Evolutionary conservation across 306 rosid species (phyloP).

Genomic region (Lathyrus aphaca): DNA sequence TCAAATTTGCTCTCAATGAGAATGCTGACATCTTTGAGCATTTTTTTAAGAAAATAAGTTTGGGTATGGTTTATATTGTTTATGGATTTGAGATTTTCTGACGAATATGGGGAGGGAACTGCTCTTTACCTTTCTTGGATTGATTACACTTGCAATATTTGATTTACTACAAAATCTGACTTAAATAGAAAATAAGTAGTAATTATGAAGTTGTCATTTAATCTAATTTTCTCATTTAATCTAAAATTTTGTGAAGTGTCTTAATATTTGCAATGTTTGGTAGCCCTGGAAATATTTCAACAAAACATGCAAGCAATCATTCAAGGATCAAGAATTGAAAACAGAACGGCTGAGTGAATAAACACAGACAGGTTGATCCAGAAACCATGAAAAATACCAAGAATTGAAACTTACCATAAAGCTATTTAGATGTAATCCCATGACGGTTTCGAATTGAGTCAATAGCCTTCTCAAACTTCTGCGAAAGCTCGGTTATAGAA

Average conservation of each 20-base stretch:
- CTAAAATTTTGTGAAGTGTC: background rate
- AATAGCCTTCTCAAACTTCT: conserved; percentile 71
- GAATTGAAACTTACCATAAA: conserved; percentile 41
- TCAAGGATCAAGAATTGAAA: background rate
- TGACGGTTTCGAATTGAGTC: conserved; percentile 66
- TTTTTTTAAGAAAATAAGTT: background rate
- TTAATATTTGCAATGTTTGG: background rate
- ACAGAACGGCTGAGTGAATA: background rate
- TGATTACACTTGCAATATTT: background rate
- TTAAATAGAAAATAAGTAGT: background rate
- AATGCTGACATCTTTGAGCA: background rate
- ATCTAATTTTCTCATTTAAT: conserved; percentile 7
- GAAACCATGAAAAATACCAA: conserved; percentile 25
- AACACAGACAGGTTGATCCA: background rate
- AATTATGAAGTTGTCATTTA: background rate
- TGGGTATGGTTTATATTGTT: background rate
- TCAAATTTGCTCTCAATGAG: conserved; percentile 10
- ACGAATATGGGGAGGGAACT: no score
- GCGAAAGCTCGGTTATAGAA: conserved; percentile 66
- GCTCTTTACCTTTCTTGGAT: no score
- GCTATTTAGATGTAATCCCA: conserved; percentile 64
- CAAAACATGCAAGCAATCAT: conserved; percentile 14
- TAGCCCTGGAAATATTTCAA: conserved; percentile 30
- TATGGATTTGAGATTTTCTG: no score
- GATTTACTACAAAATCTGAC: background rate